Evolutionary conservation across 345 rosid species (phyloP), one percentile per base, ranked within the genome.

Genomic region (Microthlaspi erraticum): DNA sequence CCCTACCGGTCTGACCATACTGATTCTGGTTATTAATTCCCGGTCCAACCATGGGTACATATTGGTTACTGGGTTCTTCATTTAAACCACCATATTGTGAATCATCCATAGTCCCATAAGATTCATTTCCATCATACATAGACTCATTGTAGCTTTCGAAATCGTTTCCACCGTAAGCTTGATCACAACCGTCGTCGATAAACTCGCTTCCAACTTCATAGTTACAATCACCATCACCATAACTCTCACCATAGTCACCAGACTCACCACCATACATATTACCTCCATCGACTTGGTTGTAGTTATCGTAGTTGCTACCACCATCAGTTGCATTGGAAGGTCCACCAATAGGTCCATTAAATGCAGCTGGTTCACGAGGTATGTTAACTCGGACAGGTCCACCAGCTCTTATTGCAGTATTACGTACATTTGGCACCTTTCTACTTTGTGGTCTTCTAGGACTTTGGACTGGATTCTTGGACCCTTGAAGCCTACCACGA

Each of bases 91-190:
- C 16, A 32, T 69, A 62, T 32, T 69, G 66, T 9, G 54, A 45
- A 54, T 34, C 66, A 46, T 48, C 54, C 53, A 37, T 16, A 62
- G 10, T 55, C 14, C 18, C 65, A 8, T 62, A 46, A 38, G 44
- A 60, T 45, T 60, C 78, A 34, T 56, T 5, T 5, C 57, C 79
- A 9, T 38, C 64, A 39, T 75, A 69, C 70, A 75, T 62, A 54
- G 74, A 62, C 59, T 63, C 60, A 48, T 45, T 68, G 6, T 68
- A 68, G 52, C 65, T 43, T 36, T 68, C 65, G 2, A 52, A 67
- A 52, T 75, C 58, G 1, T 61, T 54, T 53, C 37, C 78, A 23
- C 39, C 72, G 11, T 66, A 68, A 53, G 12, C 19, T 60, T 67
- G 55, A 60, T 49, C 79, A 44, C 16, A 18, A 2, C 46, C 71